Conservation (phyloP, 257 asterid species). For the Dorcoceras hygrometricum region DNA sequence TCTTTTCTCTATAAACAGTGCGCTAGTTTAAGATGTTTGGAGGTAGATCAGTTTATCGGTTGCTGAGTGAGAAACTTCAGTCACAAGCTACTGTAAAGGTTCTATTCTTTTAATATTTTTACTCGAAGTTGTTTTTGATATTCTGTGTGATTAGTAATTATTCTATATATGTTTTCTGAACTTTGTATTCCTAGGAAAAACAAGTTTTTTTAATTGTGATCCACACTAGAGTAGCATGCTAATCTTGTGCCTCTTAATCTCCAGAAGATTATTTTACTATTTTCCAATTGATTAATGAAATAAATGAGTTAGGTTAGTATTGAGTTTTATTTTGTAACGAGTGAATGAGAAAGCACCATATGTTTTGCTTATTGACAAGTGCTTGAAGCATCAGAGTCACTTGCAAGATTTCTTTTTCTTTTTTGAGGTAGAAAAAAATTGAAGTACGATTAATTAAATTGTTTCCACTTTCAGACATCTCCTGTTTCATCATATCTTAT, state of each 20-base stretch:
- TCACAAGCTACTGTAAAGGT: conserved; percentile 28
- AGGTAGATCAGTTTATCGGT: conserved; percentile 37
- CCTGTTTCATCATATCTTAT: conserved; percentile 15
- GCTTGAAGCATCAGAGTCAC: not conserved
- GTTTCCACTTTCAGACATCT: conserved; percentile 20
- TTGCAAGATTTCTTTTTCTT: not conserved
- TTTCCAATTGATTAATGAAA: not conserved
- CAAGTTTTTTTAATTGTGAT: not conserved
- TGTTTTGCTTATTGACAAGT: not conserved
- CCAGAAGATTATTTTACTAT: not conserved
- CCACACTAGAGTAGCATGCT: not conserved
- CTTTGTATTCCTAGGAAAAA: not conserved
- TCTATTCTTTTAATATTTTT: conserved; percentile 1
- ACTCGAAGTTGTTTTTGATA: not conserved
- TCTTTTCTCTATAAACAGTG: conserved; percentile 23
- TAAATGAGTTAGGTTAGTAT: not conserved
- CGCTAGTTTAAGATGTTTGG: conserved; percentile 35
- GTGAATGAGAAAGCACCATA: not conserved
- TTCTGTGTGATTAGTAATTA: not conserved
- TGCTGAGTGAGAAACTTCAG: conserved; percentile 38
- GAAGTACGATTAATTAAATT: not conserved
- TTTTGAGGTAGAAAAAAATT: not conserved
- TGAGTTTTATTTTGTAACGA: not conserved
- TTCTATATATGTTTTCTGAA: not conserved
- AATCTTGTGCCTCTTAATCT: conserved; percentile 13